Evolutionary conservation across 1,284 basidiomycete genomes (phyloP), one percentile per base, ranked within the genome.

Genomic region (Ustilago cynodontis): DNA sequence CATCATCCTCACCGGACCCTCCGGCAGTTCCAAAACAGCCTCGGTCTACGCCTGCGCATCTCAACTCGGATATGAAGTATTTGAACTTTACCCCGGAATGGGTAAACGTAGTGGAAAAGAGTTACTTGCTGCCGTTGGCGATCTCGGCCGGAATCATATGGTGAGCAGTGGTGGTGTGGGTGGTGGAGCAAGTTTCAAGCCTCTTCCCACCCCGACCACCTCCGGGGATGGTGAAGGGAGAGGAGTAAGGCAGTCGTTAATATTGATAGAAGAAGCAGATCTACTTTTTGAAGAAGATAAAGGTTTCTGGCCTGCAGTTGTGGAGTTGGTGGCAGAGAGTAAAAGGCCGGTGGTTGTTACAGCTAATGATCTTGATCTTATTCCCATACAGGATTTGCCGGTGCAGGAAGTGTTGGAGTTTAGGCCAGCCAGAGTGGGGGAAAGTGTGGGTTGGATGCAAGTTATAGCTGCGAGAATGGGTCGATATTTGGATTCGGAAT

Each of bases 221-320:
- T n/a, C 37, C 24, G 13, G 52, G 3, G 41, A 33, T 18, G 16
- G 33, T 14, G 11, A 51, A 3, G 49, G 14, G 18, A 31, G 14
- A 9, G n/a, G 18, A 9, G 82, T 92, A 55, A 89, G 90, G 52
- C 96, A 99, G 87, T 95, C 94, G 1, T 86, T 97, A 54, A 93
- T 99, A 77, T 88, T 99, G 35, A 88, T 99, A n/a, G 97, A 99
- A 86, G 97, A 99, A 85, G 96, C 94, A 9, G 97, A 99, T 86
- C 90, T 98, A 41, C 87, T 98, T 45, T 99, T 92, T 87, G 92
- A 91, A 73, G 94, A 95, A 58, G 96, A 98, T 85, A 88, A 88
- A 45, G 93, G 92, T 45, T 99, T 99, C 86, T 99, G 97, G 97
- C 89, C 91, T 2, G 90, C 93, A 6, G 70, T 85, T 24, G 68